Evolutionary conservation across 805 yeast genomes (phyloP), one percentile per base, ranked within the genome.

Genomic region (Lipomyces yamadae): DNA sequence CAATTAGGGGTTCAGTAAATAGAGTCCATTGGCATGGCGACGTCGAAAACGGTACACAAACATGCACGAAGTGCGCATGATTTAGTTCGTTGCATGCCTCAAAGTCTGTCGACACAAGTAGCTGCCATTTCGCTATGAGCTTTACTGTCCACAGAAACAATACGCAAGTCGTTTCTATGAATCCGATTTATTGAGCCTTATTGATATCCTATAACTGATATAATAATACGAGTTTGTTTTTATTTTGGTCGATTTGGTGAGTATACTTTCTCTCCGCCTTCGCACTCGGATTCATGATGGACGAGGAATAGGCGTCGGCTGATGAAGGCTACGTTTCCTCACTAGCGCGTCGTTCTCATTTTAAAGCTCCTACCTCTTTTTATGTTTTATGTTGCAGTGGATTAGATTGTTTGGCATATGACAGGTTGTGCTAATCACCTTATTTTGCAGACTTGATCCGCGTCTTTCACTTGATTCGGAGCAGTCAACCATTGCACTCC

Each of bases 11-110:
- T 2, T 2, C n/a, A 13, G 56, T 64, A 60, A 64, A 64, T 52
- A 64, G 7, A 13, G 8, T 10, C 24, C 45, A 57, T 64, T 64
- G 67, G 64, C 67, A 60, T 61, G 67, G 62, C 64, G 62, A 64
- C 63, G 48, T 15, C n/a, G 15, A 3, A 24, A 5, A 11, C 24
- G 39, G 24, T 42, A 42, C 48, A 42, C 48, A 42, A 42, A 42
- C 48, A 42, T 15, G 24, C 1, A 6, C 48, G n/a, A 13, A n/a
- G 48, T 15, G 8, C 2, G 48, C 18, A 37, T 37, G 39, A 13
- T 37, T 24, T 10, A 13, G 13, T 37, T 37, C 39, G 13, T 37
- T 13, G 39, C 39, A 37, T 42, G 6, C 18, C 24, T 15, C 48
- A 42, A 7, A 24, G 48, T 3, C 48, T 6, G 8, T 6, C 24